A percentile compares a stretch with the other conserved stretches of the same genome.
Conservation (phyloP, 768 basidiomycete genomes). For the Neoboletus subvelutipes region DNA sequence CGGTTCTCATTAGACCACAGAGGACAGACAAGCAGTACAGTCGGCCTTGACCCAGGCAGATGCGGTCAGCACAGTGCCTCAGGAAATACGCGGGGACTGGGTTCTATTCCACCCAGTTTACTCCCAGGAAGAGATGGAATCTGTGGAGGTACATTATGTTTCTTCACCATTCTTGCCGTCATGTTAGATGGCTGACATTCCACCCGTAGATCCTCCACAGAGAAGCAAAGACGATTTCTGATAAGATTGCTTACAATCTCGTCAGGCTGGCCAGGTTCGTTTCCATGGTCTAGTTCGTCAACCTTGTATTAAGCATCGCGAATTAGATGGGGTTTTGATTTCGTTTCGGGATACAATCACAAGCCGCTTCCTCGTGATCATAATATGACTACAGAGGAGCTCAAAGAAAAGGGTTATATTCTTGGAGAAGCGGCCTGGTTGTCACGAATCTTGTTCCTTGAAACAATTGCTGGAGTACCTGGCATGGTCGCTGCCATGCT, state of each 20-base stretch:
- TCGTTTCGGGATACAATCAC: constrained; percentile 85
- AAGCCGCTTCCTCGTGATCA: constrained; percentile 57
- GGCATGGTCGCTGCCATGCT: constrained; percentile 93
- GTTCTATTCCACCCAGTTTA: constrained; percentile 95
- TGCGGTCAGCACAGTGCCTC: constrained; percentile 54
- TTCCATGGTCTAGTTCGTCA: constrained; percentile 2
- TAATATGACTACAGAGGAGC: constrained; percentile 68
- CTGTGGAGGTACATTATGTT: constrained; percentile 56
- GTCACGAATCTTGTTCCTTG: constrained; percentile 66
- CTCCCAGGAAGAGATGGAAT: constrained; percentile 64
- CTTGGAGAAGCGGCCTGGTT: constrained; percentile 80
- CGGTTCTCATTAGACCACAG: constrained; percentile 13
- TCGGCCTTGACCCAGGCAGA: constrained; percentile 29
- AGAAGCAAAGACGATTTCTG: constrained; percentile 61
- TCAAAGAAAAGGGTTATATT: constrained; percentile 71
- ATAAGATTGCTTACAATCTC: constrained; percentile 68
- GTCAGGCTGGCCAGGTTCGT: constrained; percentile 54
- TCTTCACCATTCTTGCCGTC: not conserved
- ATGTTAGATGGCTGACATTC: constrained; percentile 1
- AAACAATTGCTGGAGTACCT: constrained; percentile 91
- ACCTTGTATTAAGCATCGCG: constrained; percentile 1
- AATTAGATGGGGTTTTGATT: constrained; percentile 68
- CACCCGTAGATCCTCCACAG: constrained; percentile 62
- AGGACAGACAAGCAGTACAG: constrained; percentile 24
- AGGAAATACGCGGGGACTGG: constrained; percentile 73